A percentile compares a stretch with the other conserved stretches of the same genome.
phyloP scores from a whole-genome alignment of 345 rosid genomes.

The Nephelium lappaceum region DNA sequence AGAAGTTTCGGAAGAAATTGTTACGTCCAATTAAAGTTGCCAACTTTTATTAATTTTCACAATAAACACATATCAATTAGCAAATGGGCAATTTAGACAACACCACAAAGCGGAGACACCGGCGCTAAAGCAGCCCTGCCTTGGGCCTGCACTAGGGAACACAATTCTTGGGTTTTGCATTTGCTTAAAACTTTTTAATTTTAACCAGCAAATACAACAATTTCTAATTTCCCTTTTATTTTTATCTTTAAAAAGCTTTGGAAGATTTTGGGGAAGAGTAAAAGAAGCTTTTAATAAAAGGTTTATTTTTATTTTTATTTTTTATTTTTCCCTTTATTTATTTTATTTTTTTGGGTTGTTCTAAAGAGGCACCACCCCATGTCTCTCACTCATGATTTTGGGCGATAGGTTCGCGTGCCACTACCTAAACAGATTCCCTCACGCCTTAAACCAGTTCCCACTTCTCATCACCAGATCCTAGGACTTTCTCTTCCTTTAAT shows the following conservation, averaged over 20 bases:
- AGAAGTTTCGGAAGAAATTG: constrained; percentile 24
- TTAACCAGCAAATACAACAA: background rate
- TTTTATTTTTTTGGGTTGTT: too few relatives aligned
- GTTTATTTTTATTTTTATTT: too few relatives aligned
- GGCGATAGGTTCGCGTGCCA: constrained; percentile 68
- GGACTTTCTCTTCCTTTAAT: constrained; percentile 10
- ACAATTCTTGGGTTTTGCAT: constrained; percentile 47
- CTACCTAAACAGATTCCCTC: constrained; percentile 50
- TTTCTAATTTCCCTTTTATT: too few relatives aligned
- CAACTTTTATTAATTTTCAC: constrained; percentile 2
- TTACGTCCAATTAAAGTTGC: constrained; percentile 22
- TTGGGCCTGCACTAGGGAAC: constrained; percentile 56
- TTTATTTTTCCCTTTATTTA: too few relatives aligned
- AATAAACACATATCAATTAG: constrained; percentile 16
- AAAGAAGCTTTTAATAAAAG: constrained; percentile 33
- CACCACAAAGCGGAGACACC: constrained; percentile 61
- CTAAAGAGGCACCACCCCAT: constrained; percentile 11
- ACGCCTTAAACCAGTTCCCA: constrained; percentile 45
- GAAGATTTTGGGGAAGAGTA: constrained; percentile 49
- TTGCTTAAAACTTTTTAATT: constrained; percentile 26
- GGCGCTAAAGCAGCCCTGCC: constrained; percentile 65
- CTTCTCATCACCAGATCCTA: constrained; percentile 48
- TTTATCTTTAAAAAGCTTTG: background rate
- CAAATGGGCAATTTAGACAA: constrained; percentile 16
- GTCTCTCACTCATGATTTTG: constrained; percentile 44